Evolutionary conservation across 148 eudicot genomes (phyloP), one percentile per base, ranked within the genome.

Genomic region (Vaccinium myrtillus): DNA sequence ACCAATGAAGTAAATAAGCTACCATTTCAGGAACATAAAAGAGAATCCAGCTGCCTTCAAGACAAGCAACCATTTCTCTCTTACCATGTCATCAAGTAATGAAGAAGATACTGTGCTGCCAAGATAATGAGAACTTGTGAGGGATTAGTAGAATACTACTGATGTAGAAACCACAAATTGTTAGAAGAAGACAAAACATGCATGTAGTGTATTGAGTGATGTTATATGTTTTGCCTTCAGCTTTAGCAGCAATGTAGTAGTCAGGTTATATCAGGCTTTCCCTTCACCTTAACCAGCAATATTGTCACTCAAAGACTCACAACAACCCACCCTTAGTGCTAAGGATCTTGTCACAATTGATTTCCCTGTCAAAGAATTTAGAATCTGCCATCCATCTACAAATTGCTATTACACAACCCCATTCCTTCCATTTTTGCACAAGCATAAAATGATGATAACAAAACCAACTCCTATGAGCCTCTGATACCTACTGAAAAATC

Each of bases 111-210:
- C 55, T 53, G 55, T 53, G 55, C 55, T 53, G 55, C 55, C 55
- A 43, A 77, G 11, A 19, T 53, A 14, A 67, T 14, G 73, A 10
- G 36, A 67, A 67, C 36, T 71, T 32, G 19, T 46, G 55, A 46
- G 2, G 79, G 79, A n/a, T 14, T 58, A 50, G 36, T 77, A 25
- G 46, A 18, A 51, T 18, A 43, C 78, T 74, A 15, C 75, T 12
- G 49, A 74, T 39, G 18, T 74, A 74, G 50, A 75, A 43, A 50
- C 58, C 48, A n/a, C 18, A 43, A 48, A 5, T 8, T 8, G 80
- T 77, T 51, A 77, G 53, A 77, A 77, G 39, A 49, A 77, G 80
- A 77, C 58, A 25, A 8, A 18, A 77, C 25, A 53, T 49, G 56
- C 80, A 77, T 77, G 6, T 13, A 12, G 54, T 53, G 80, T n/a